Conservation (phyloP, 108 stramenopile genomes). For the Pseudonitzschia delicatissima region DNA sequence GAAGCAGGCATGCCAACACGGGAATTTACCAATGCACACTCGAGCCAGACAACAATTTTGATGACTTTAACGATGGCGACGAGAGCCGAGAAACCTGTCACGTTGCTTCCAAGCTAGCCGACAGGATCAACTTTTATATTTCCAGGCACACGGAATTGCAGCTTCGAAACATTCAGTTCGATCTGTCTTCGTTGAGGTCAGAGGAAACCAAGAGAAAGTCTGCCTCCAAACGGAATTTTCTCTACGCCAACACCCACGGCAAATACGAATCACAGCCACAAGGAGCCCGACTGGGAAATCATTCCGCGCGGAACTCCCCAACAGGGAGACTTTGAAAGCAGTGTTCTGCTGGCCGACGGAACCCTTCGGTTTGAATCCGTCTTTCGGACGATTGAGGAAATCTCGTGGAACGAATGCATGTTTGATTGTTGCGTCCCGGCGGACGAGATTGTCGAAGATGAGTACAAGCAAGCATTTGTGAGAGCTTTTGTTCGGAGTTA, state of each 20-base stretch:
- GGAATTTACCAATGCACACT: background rate
- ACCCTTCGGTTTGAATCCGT: constrained; percentile 12
- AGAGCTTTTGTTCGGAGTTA: background rate
- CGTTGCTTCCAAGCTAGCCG: background rate
- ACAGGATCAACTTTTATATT: background rate
- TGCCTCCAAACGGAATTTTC: background rate
- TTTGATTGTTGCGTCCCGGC: constrained; percentile 1
- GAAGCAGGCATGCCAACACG: background rate
- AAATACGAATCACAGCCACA: background rate
- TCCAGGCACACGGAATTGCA: background rate
- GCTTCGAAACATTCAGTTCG: background rate
- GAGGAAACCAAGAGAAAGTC: background rate
- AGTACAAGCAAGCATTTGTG: background rate
- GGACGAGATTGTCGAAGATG: background rate
- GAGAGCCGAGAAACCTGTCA: background rate
- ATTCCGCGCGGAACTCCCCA: background rate
- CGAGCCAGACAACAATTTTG: background rate
- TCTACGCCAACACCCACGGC: constrained; percentile 7
- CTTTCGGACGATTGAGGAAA: constrained; percentile 6
- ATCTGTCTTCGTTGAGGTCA: background rate
- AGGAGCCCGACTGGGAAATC: background rate
- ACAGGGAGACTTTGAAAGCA: background rate
- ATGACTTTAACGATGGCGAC: background rate
- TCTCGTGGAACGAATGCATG: constrained; percentile 11
- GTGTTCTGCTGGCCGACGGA: background rate